phyloP scores from a whole-genome alignment of 2,329 filamentous ascomycete genomes.

The Diaporthe citriasiana region DNA sequence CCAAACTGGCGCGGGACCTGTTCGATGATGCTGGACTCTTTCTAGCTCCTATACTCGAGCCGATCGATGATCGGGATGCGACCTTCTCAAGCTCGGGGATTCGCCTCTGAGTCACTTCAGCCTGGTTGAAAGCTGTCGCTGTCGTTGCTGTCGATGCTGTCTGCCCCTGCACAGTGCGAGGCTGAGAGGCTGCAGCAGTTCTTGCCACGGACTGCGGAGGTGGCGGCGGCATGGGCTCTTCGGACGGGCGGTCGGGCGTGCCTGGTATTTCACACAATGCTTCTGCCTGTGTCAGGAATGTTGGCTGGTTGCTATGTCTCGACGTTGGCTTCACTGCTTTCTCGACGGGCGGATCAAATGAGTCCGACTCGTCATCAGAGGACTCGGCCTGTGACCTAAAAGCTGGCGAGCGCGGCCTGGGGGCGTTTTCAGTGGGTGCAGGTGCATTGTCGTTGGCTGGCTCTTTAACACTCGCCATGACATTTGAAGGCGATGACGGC shows the following conservation, averaged over 20 bases:
- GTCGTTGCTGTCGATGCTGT: background rate
- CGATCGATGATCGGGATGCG: background rate
- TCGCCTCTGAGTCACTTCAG: background rate
- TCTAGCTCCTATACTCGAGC: background rate
- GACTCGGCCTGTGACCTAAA: slow-evolving; percentile 3
- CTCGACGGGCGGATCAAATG: slow-evolving; percentile 23
- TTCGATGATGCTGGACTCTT: slow-evolving; percentile 23
- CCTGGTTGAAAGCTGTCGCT: background rate
- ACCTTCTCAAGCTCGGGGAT: background rate
- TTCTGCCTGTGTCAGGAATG: slow-evolving; percentile 15
- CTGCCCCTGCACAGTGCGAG: background rate
- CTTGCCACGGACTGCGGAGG: background rate
- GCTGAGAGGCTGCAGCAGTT: background rate
- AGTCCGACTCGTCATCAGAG: slow-evolving; percentile 25
- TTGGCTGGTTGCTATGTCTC: background rate
- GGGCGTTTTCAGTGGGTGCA: background rate
- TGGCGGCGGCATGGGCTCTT: slow-evolving; percentile 6
- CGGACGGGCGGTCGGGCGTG: slow-evolving; percentile 15
- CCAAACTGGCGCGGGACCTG: slow-evolving; percentile 5
- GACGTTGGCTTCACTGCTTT: background rate
- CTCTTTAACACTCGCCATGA: background rate
- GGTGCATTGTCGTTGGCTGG: background rate
- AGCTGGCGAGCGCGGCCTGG: slow-evolving; percentile 4
- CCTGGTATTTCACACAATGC: slow-evolving; percentile 5
- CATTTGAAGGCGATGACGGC: slow-evolving; percentile 6